Evolutionary conservation across 495 filamentous ascomycete genomes (phyloP).

Genomic region (Podospora appendiculata): DNA sequence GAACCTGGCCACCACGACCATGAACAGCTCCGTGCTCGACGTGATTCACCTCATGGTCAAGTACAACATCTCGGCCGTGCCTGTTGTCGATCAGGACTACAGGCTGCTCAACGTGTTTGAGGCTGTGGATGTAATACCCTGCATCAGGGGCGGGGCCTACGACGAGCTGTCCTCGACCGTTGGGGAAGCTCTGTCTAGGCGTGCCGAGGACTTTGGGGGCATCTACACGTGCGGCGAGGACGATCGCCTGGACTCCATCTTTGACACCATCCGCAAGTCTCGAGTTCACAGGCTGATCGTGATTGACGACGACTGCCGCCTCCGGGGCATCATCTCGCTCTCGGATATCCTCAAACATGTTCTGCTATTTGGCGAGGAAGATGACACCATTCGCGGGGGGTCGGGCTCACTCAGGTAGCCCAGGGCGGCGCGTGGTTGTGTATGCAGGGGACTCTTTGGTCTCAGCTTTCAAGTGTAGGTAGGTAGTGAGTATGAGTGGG

Average conservation of each 20-base stretch:
- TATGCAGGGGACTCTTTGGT: not conserved
- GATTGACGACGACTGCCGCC: conserved; percentile 75
- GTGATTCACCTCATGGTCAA: conserved; percentile 93
- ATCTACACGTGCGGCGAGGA: conserved; percentile 94
- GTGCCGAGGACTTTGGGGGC: conserved; percentile 85
- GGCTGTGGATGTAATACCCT: conserved; percentile 90
- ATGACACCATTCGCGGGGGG: conserved; percentile 34
- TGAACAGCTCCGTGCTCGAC: conserved; percentile 91
- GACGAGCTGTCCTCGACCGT: conserved; percentile 83
- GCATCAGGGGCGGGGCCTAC: conserved; percentile 90
- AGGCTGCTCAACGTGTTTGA: conserved; percentile 92
- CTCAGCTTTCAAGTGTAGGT: no score
- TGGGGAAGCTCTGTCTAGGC: conserved; percentile 81
- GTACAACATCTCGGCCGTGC: conserved; percentile 88
- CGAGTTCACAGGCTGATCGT: conserved; percentile 89
- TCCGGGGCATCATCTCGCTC: conserved; percentile 85
- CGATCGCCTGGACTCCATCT: conserved; percentile 89
- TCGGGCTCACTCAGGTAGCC: conserved; percentile 24
- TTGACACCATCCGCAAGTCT: conserved; percentile 92
- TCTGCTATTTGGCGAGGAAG: conserved; percentile 74
- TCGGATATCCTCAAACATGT: conserved; percentile 97
- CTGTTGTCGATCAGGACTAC: conserved; percentile 79
- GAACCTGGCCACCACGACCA: conserved; percentile 70
- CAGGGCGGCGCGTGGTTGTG: not conserved
- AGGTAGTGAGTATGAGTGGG: not conserved